Conservation (phyloP, 1,284 basidiomycete species). For the Pyrrhoderma noxium region DNA sequence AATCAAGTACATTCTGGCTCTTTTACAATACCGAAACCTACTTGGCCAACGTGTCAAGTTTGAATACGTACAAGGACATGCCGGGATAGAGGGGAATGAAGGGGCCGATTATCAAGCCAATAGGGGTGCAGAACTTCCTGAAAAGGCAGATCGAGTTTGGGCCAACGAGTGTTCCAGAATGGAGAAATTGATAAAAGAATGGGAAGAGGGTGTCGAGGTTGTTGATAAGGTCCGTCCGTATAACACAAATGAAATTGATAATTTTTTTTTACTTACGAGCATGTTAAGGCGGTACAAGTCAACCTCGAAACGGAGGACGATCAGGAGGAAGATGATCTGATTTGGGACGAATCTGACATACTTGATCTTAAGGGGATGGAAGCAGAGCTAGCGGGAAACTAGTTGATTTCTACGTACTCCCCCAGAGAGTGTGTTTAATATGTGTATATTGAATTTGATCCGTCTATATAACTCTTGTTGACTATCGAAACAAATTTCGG, state of each 20-base stretch:
- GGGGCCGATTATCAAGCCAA: constrained; percentile 68
- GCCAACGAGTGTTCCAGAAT: constrained; percentile 14
- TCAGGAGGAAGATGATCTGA: not conserved
- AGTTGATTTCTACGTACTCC: too few relatives aligned
- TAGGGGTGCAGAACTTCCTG: constrained; percentile 37
- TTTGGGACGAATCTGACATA: not conserved
- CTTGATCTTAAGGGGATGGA: constrained; percentile 1
- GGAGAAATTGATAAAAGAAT: not conserved
- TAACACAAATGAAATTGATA: not conserved
- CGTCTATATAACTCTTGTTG: too few relatives aligned
- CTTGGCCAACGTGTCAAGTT: constrained; percentile 50
- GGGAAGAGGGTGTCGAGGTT: not conserved
- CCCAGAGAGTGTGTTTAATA: too few relatives aligned
- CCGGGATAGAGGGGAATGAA: constrained; percentile 68
- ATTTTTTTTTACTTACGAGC: not conserved
- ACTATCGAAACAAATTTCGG: too few relatives aligned
- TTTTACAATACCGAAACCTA: constrained; percentile 41
- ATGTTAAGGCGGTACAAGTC: not conserved
- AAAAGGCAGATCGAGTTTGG: constrained; percentile 43
- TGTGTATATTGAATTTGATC: too few relatives aligned
- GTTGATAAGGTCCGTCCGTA: constrained; percentile 6
- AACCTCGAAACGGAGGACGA: constrained; percentile 1
- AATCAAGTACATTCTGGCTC: constrained; percentile 53
- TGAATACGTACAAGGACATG: constrained; percentile 65
- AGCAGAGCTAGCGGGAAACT: not conserved